Conservation (phyloP, 805 yeast species). For the Cyberlindnera bimundalis region DNA sequence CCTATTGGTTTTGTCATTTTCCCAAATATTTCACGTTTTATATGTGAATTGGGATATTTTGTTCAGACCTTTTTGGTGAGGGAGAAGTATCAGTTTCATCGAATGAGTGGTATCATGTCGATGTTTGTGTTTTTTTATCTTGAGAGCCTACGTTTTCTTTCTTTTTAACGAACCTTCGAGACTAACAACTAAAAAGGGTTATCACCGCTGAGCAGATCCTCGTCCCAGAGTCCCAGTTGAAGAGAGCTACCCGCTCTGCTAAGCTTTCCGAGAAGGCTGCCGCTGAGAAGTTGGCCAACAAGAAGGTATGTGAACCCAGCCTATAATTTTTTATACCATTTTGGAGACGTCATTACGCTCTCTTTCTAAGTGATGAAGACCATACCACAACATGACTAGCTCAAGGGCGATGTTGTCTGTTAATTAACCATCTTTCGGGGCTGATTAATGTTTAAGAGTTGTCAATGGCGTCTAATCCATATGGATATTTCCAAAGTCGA, state of each 20-base stretch:
- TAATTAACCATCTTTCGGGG: conserved; percentile 80
- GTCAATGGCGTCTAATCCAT: background rate
- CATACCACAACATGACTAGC: conserved; percentile 59
- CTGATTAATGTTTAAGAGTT: conserved; percentile 36
- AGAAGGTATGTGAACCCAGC: conserved; percentile 61
- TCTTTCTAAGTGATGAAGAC: conserved; percentile 43
- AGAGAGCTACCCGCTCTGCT: conserved; percentile 76
- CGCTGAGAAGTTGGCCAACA: conserved; percentile 75
- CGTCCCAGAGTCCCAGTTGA: conserved; percentile 81
- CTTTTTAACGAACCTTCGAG: background rate
- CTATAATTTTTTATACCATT: background rate
- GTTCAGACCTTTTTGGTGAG: conserved; percentile 1
- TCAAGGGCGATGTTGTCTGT: conserved; percentile 59
- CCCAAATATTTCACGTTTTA: no score
- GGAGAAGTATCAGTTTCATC: conserved; percentile 24
- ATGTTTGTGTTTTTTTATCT: conserved; percentile 14
- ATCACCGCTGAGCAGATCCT: conserved; percentile 38
- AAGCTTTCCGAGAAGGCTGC: conserved; percentile 74
- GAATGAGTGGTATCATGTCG: conserved; percentile 33
- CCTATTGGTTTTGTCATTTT: background rate
- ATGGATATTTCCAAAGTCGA: background rate
- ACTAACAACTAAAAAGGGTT: conserved; percentile 26
- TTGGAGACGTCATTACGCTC: background rate
- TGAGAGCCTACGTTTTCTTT: conserved; percentile 5
- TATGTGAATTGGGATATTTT: background rate